phyloP scores from a whole-genome alignment of 192 early-diverging fungal species.

The Podila epigama region DNA sequence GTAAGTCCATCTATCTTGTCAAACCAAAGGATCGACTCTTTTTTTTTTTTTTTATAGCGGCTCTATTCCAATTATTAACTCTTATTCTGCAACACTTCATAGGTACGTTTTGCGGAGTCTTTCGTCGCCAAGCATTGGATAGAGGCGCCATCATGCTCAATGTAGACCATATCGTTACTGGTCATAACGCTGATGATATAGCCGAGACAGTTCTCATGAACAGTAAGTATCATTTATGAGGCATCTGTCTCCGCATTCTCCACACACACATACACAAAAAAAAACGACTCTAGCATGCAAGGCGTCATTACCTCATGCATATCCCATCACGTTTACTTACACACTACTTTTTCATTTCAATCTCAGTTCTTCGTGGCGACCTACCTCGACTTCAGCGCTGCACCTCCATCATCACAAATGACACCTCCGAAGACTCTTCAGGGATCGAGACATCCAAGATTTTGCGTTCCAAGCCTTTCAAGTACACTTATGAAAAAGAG shows the following conservation, averaged over 20 bases:
- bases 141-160: conserved; percentile 90
- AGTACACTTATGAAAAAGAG: conserved; percentile 99
- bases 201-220: conserved; percentile 99
- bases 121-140: conserved; percentile 96
- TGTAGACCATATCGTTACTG: conserved; percentile 97
- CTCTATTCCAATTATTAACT: no score
- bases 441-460: conserved; percentile 63
- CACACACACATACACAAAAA: no score
- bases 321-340: no score
- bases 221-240: conserved; percentile 68
- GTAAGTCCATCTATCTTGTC: conserved; percentile 34
- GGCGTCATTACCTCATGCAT: no score
- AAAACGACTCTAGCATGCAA: no score
- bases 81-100: no score
- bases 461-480: conserved; percentile 95
- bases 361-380: conserved; percentile 90
- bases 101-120: conserved; percentile 97
- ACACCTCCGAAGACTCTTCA: conserved; percentile 55
- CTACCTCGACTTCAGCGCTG: conserved; percentile 89
- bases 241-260: no score
- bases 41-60: not conserved
- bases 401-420: conserved; percentile 90
- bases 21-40: conserved; percentile 1
- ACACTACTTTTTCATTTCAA: not conserved
- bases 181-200: conserved; percentile 99